Evolutionary conservation across 257 asterid species (phyloP).

Genomic region (Fraxinus cuspidata): DNA sequence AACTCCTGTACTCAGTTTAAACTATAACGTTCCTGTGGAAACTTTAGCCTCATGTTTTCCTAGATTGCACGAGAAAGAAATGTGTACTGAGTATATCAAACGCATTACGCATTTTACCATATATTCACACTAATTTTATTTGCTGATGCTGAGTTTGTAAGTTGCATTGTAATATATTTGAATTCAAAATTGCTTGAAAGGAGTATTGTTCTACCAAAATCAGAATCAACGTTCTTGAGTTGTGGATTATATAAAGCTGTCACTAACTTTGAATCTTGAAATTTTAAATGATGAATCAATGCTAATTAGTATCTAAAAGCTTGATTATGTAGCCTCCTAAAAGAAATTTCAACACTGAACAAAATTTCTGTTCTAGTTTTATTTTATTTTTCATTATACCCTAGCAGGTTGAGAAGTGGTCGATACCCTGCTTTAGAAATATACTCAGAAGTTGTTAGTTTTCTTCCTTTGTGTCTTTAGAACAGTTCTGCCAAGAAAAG

Average conservation of each 20-base stretch:
- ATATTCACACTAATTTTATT: not conserved
- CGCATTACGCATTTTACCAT: not conserved
- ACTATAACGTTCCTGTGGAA: constrained; percentile 5
- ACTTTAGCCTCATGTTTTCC: constrained; percentile 16
- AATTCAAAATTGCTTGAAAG: not conserved
- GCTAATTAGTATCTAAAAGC: not conserved
- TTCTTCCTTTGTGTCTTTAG: not conserved
- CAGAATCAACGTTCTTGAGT: not conserved
- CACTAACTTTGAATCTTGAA: not conserved
- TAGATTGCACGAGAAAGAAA: constrained; percentile 8
- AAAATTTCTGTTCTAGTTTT: not conserved
- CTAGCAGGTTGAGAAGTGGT: not conserved
- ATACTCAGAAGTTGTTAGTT: not conserved
- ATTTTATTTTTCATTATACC: not conserved
- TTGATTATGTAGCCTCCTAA: not conserved
- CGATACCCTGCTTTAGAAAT: not conserved
- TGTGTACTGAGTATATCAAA: not conserved
- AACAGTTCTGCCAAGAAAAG: not conserved
- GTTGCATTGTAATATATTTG: not conserved
- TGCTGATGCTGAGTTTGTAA: not conserved
- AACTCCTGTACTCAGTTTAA: constrained; percentile 14
- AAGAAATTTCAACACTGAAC: not conserved
- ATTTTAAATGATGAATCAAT: not conserved
- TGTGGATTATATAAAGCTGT: not conserved
- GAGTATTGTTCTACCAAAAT: constrained; percentile 11